Base-by-base conservation (phyloP, 768 basidiomycete genomes). In the Leucocoprinus sp. region DNA sequence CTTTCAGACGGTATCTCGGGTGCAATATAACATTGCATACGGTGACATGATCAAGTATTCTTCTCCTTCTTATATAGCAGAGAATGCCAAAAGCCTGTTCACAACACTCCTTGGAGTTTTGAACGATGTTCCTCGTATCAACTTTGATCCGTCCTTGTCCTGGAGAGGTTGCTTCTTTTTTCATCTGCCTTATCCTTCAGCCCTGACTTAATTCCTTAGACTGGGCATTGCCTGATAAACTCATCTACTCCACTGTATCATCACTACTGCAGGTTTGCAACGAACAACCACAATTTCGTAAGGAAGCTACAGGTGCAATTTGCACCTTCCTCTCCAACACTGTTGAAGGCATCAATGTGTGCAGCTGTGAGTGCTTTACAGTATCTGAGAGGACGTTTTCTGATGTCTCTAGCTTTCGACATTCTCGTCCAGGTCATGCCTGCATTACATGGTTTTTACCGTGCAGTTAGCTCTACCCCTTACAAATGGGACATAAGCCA, bases 221-320 rank as follows among this genome's bases (percentile, higher is more conserved):
- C 52, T 92, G 89, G 89, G 75, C 89, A 2, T 70, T 89, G 24
- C 82, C 91, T 28, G 87, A 93, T 61, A 85, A 91, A 56, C 74
- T 93, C 31, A 82, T 87, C 1, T 86, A 72, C 56, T 80, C 84
- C 1, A 88, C 82, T 3, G 74, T 89, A 18, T 84, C 83, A 3
- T 84, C 89, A 8, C 65, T 91, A 6, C 68, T 93, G 36, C 70
- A 77, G 42, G 65, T 90, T 17, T 78, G 84, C 17, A 74, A 70
- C 35, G 59, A 66, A 14, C 69, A 82, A 61, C 59, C 66, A 0
- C 62, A 72, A 41, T 71, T 78, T 52, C 66, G 74, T 12, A 65
- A 68, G 11, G 63, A 59, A 15, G 74, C 79, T 6, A 72, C 79
- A 11, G 55, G 64, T n/a, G 72, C 83, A 5, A 81, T 92, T 28